Conservation (phyloP, 2,329 filamentous ascomycete species). For the Pleomassaria siparia region DNA sequence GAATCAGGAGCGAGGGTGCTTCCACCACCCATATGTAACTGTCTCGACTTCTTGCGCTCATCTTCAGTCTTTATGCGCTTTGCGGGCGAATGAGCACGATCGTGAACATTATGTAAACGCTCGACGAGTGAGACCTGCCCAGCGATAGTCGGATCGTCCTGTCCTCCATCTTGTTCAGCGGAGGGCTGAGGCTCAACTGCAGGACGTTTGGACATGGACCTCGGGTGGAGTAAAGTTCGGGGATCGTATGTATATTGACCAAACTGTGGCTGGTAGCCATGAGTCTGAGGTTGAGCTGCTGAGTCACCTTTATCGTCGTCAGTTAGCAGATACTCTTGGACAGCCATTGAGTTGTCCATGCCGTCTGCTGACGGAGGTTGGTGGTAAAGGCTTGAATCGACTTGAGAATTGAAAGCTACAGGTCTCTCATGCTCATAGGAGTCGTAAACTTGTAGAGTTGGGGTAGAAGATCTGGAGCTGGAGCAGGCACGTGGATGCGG, state of each 20-base stretch:
- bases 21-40: constrained; percentile 15
- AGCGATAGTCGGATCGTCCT: constrained; percentile 18
- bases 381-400: background rate
- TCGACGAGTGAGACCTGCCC: constrained; percentile 69
- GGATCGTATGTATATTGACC: constrained; percentile 25
- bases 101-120: constrained; percentile 72
- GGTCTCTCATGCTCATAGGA: background rate
- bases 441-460: background rate
- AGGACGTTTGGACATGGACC: constrained; percentile 33
- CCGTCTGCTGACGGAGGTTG: background rate
- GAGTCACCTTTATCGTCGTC: constrained; percentile 5
- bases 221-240: constrained; percentile 38
- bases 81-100: constrained; percentile 60
- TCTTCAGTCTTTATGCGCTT: constrained; percentile 35
- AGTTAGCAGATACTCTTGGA: background rate
- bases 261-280: constrained; percentile 6
- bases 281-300: background rate
- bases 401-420: background rate
- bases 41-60: constrained; percentile 16
- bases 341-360: background rate
- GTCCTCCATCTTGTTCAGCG: constrained; percentile 25
- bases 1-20: constrained; percentile 48
- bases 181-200: constrained; percentile 22
- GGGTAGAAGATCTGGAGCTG: constrained; percentile 4
- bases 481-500: background rate